Percentiles rank a stretch among this genome's conserved stretches.
phyloP scores from a whole-genome alignment of 805 yeast genomes.

The Pichia paraexigua region DNA sequence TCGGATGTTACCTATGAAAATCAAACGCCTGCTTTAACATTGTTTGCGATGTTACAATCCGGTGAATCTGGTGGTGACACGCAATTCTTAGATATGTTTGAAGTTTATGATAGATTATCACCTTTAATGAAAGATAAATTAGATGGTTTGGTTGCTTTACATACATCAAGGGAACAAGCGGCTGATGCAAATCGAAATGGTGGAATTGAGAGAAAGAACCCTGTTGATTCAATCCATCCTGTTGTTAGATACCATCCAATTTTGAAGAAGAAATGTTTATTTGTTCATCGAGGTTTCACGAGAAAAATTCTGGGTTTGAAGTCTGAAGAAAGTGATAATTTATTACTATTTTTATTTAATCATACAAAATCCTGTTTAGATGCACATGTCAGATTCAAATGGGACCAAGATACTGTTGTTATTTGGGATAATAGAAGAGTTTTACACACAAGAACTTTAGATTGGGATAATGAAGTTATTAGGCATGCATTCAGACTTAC shows the following conservation, averaged over 20 bases:
- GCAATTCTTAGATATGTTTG: constrained; percentile 62
- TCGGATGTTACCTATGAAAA: constrained; percentile 68
- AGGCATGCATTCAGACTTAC: constrained; percentile 72
- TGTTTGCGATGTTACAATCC: constrained; percentile 51
- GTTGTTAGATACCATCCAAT: constrained; percentile 68
- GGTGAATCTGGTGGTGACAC: constrained; percentile 73
- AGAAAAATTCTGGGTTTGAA: constrained; percentile 64
- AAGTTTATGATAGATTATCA: constrained; percentile 65
- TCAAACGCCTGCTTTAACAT: constrained; percentile 66
- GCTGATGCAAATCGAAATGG: constrained; percentile 44
- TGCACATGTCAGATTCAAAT: constrained; percentile 59
- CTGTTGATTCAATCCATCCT: constrained; percentile 60
- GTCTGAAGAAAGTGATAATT: constrained; percentile 57
- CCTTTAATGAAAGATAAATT: constrained; percentile 53
- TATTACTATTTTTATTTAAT: constrained; percentile 48
- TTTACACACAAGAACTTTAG: constrained; percentile 61
- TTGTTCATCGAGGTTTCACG: constrained; percentile 52
- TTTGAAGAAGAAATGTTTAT: constrained; percentile 51
- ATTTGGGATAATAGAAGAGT: constrained; percentile 75
- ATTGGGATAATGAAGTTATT: constrained; percentile 56
- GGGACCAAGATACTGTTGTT: constrained; percentile 65
- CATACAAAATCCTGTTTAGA: constrained; percentile 47
- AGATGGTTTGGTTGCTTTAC: constrained; percentile 56
- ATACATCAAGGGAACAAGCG: constrained; percentile 69
- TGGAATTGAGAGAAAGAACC: constrained; percentile 56